Evolutionary conservation across 2,329 filamentous ascomycete genomes (phyloP).

Genomic region (Bipolaris sorokiniana): DNA sequence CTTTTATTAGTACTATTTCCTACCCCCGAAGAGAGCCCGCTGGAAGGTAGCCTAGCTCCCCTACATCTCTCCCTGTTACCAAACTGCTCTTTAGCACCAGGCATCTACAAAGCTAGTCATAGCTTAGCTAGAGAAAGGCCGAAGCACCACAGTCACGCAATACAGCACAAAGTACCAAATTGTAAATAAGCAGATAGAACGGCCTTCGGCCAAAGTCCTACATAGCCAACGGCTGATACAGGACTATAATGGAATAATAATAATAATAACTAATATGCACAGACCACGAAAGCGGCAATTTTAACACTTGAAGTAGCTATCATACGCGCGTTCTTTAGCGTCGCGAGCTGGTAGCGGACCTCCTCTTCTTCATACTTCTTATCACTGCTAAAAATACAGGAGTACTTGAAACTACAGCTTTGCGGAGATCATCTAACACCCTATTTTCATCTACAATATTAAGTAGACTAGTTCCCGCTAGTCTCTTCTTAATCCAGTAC

Average conservation of each 20-base stretch:
- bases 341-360: constrained; percentile 12
- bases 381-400: neutral
- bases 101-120: too few relatives aligned
- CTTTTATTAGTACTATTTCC: too few relatives aligned
- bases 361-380: constrained; percentile 8
- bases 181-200: too few relatives aligned
- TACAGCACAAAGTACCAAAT: too few relatives aligned
- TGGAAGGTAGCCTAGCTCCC: neutral
- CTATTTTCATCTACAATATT: neutral
- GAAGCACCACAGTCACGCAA: too few relatives aligned
- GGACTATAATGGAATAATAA: too few relatives aligned
- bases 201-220: too few relatives aligned
- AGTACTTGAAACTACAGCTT: constrained; percentile 6
- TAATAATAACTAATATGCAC: neutral
- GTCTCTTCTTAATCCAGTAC: constrained; percentile 8
- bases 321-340: neutral
- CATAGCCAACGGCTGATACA: too few relatives aligned
- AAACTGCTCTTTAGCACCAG: too few relatives aligned
- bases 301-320: neutral
- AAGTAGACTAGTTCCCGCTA: neutral
- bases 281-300: neutral
- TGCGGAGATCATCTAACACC: constrained; percentile 10
- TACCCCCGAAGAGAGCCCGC: too few relatives aligned
- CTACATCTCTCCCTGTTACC: too few relatives aligned
- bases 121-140: too few relatives aligned